Evolutionary conservation across 2,329 filamentous ascomycete species (phyloP).

Genomic region (Mariannaea sp.): DNA sequence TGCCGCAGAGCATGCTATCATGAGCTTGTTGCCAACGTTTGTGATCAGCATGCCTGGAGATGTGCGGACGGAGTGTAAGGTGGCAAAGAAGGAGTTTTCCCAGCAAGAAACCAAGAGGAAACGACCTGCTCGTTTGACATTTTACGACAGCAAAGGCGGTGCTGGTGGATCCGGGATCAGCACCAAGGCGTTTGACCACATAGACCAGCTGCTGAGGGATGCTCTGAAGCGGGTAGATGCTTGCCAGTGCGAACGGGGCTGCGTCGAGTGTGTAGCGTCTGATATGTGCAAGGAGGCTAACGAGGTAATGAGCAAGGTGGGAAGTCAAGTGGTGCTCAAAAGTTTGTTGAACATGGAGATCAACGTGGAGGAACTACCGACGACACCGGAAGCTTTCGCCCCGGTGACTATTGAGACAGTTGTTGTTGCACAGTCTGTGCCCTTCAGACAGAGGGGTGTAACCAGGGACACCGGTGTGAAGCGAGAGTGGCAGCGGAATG

Average conservation of each 20-base stretch:
- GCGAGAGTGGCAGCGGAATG: slow-evolving; percentile 26
- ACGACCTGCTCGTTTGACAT: slow-evolving; percentile 84
- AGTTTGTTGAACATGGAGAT: slow-evolving; percentile 76
- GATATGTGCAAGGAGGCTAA: slow-evolving; percentile 86
- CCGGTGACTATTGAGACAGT: slow-evolving; percentile 83
- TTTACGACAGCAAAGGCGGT: slow-evolving; percentile 95
- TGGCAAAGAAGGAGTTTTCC: slow-evolving; percentile 84
- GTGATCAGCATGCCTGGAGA: slow-evolving; percentile 90
- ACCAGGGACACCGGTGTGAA: slow-evolving; percentile 11
- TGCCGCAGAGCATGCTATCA: slow-evolving; percentile 88
- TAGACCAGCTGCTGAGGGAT: slow-evolving; percentile 76
- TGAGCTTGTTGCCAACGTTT: slow-evolving; percentile 87
- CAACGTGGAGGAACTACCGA: slow-evolving; percentile 82
- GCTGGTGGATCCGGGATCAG: slow-evolving; percentile 82
- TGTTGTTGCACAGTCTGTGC: slow-evolving; percentile 71
- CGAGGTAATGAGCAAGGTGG: slow-evolving; percentile 91
- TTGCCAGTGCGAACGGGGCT: slow-evolving; percentile 80
- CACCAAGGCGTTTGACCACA: slow-evolving; percentile 91
- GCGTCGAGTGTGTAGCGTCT: slow-evolving; percentile 86
- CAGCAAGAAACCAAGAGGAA: slow-evolving; percentile 72
- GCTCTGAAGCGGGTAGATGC: slow-evolving; percentile 76
- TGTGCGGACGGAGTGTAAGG: slow-evolving; percentile 93
- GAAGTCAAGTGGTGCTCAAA: slow-evolving; percentile 80
- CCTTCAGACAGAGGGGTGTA: slow-evolving; percentile 37
- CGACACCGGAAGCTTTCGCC: slow-evolving; percentile 75